Evolutionary conservation across 306 rosid species (phyloP).

Genomic region (Cucumis cinereus): DNA sequence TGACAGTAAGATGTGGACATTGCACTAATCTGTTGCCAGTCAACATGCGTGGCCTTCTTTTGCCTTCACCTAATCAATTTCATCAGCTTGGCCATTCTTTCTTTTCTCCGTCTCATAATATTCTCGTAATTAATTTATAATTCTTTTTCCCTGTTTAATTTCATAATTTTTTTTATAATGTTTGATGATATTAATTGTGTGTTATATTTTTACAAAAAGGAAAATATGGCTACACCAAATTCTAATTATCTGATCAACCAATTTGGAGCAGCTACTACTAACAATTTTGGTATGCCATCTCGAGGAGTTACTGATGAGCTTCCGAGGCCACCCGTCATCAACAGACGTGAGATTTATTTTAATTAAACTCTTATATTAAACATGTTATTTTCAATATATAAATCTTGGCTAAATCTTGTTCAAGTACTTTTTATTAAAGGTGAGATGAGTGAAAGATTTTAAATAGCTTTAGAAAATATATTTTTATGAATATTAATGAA

Average conservation of each 20-base stretch:
- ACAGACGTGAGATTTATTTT: conserved; percentile 53
- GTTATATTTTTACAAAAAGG: conserved; percentile 17
- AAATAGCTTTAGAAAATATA: too few species aligned
- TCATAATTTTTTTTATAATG: too few species aligned
- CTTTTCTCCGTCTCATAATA: conserved; percentile 64
- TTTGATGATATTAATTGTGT: background rate
- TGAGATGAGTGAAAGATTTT: too few species aligned
- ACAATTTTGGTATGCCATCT: conserved; percentile 42
- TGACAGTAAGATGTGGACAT: conserved; percentile 95
- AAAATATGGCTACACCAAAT: conserved; percentile 56
- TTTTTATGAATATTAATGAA: too few species aligned
- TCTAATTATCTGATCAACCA: conserved; percentile 61
- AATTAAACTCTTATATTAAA: background rate
- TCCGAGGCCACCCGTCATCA: conserved; percentile 63
- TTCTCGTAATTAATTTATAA: conserved; percentile 30
- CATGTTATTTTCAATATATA: too few species aligned
- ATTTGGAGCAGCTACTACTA: conserved; percentile 14
- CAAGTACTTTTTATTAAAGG: too few species aligned
- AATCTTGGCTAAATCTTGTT: too few species aligned
- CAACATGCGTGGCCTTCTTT: conserved; percentile 77
- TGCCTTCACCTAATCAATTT: conserved; percentile 75
- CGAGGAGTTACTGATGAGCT: conserved; percentile 45
- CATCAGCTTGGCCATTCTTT: conserved; percentile 71
- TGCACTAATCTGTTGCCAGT: conserved; percentile 91
- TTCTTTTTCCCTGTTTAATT: background rate